Evolutionary conservation across 1,284 basidiomycete genomes (phyloP).

Genomic region (Austroboletus rostrupii): DNA sequence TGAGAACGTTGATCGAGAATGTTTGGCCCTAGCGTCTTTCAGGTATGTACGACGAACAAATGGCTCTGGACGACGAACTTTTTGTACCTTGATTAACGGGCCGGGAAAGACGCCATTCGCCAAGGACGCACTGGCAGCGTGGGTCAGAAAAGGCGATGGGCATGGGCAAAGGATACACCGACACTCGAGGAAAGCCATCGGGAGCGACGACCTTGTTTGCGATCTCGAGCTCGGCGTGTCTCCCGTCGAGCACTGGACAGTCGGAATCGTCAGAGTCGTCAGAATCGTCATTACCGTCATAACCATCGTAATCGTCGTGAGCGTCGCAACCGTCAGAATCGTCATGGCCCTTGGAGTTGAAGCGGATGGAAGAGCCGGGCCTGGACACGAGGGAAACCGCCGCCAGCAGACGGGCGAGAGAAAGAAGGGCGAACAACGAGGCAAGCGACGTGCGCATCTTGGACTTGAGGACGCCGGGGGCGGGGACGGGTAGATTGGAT

Average conservation of each 20-base stretch:
- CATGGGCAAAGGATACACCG: background rate
- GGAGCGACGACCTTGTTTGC: conserved; percentile 32
- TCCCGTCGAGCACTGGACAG: conserved; percentile 19
- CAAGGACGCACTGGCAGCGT: conserved; percentile 19
- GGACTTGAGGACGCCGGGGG: background rate
- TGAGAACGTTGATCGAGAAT: conserved; percentile 28
- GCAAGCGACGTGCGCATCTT: conserved; percentile 20
- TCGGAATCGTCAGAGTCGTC: background rate
- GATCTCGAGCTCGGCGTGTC: conserved; percentile 22
- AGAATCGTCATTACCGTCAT: background rate
- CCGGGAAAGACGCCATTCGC: conserved; percentile 29
- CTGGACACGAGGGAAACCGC: conserved; percentile 18
- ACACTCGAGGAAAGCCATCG: conserved; percentile 33
- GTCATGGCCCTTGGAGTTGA: background rate
- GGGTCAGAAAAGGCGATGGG: background rate
- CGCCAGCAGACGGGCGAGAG: conserved; percentile 4
- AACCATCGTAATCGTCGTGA: too few relatives aligned
- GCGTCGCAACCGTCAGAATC: too few relatives aligned
- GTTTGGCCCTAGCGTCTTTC: conserved; percentile 17
- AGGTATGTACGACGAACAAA: background rate
- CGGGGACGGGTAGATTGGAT: too few relatives aligned
- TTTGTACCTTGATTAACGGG: conserved; percentile 29
- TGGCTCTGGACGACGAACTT: conserved; percentile 16
- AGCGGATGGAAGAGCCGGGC: conserved; percentile 3
- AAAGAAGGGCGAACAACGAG: conserved; percentile 15